These are phyloP conservation scores for Quercus alba DNA, from an alignment of 306 rosid genomes.

Conservation along the genomic window DNA sequence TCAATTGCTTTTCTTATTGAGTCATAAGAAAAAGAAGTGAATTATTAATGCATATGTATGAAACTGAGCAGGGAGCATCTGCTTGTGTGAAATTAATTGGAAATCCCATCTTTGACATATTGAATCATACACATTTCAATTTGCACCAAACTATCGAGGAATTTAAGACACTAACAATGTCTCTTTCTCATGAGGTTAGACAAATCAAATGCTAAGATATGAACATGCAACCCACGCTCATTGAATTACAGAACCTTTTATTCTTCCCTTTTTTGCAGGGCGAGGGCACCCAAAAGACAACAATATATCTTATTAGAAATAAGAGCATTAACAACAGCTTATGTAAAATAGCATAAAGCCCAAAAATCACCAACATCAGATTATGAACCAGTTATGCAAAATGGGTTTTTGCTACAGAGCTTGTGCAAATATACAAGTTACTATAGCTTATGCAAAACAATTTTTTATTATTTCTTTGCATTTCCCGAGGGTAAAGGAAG, in stretches of 20 bases:
- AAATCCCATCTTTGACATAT: too few relatives aligned
- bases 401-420: too few relatives aligned
- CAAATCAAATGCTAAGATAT: neutral
- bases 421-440: too few relatives aligned
- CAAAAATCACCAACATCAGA: too few relatives aligned
- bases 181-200: neutral
- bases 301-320: neutral
- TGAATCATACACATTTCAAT: neutral
- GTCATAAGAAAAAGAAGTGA: neutral
- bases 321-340: too few relatives aligned
- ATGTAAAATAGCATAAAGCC: too few relatives aligned
- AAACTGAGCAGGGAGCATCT: neutral
- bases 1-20: neutral
- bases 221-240: neutral
- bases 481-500: too few relatives aligned
- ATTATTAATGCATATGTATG: neutral
- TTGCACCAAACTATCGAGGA: neutral
- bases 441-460: too few relatives aligned
- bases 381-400: too few relatives aligned
- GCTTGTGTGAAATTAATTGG: neutral
- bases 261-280: neutral
- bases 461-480: too few relatives aligned
- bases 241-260: neutral
- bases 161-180: neutral
- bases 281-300: neutral